Base-by-base conservation (phyloP, 1,284 basidiomycete genomes). In the Ganoderma boninense region DNA sequence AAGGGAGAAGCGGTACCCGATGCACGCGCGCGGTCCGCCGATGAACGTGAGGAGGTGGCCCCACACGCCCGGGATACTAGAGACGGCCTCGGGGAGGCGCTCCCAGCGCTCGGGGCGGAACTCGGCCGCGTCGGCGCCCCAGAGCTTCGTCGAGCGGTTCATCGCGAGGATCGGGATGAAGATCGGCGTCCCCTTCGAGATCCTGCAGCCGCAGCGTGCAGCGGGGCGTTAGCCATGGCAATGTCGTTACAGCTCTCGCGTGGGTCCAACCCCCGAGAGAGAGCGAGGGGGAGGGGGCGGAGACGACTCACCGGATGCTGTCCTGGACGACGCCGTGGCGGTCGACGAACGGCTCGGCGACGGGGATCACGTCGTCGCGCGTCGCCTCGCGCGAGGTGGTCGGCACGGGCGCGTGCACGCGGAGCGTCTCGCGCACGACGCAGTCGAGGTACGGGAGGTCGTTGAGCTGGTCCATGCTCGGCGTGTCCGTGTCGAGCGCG, bases 1-100 rank as follows among this genome's bases (percentile, higher is more conserved):
- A n/a, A 94, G 74, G 1, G 91, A 86, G 75, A 94, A 93, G 4
- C 90, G 86, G 77, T 90, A 93, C 0, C 92, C 92, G 59, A 92
- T 91, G 74, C 90, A 92, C 1, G 88, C 84, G 40, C 85, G 84
- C 8, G 89, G 85, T 0, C 90, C 90, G 26, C 87, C 87, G 2
- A 90, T 73, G 83, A 93, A 93, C 0, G 87, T 86, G 59, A 92
- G 79, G 75, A 88, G 68, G 72, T 91, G 86, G 14, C 86, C 83
- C 86, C 85, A 90, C 0, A 92, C 80, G 0, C 90, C 87, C 0
- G 91, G 91, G n/a, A 92, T 83, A 0, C 76, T 78, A 16, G 79
- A 78, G 0, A 82, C 83, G 0, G 79, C 80, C 46, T 85, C 84
- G 0, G 89, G 88, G 4, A 83, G 65, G 6, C 83, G 77, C 62